A percentile compares a stretch with the other conserved stretches of the same genome.
Evolutionary conservation across 495 filamentous ascomycete species (phyloP).

Genomic region (Endocarpon pusillum): DNA sequence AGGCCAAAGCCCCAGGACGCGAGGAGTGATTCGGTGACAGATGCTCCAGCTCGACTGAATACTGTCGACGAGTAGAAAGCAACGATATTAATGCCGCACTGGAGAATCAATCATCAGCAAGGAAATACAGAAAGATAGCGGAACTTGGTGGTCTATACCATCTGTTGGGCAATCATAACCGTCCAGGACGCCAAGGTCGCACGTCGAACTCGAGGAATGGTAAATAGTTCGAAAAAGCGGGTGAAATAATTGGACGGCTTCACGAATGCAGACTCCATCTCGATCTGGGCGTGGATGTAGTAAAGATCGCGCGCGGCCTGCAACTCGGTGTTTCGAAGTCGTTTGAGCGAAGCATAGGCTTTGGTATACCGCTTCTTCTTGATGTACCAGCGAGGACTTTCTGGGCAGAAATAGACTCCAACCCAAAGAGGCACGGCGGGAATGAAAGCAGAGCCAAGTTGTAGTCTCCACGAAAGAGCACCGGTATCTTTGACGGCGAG

Average conservation of each 20-base stretch:
- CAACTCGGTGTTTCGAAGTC: slow-evolving; percentile 40
- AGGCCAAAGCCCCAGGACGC: slow-evolving; percentile 40
- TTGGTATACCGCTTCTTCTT: slow-evolving; percentile 36
- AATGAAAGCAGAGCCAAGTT: slow-evolving; percentile 50
- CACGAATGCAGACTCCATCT: slow-evolving; percentile 31
- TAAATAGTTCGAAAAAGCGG: slow-evolving; percentile 47
- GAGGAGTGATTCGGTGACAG: slow-evolving; percentile 25
- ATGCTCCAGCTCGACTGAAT: slow-evolving; percentile 37
- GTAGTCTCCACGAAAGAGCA: slow-evolving; percentile 41
- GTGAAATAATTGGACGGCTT: slow-evolving; percentile 33
- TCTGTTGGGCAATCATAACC: slow-evolving; percentile 54
- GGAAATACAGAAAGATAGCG: too few species aligned
- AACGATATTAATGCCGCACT: slow-evolving; percentile 40
- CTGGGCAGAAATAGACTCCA: slow-evolving; percentile 47
- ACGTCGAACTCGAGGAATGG: slow-evolving; percentile 48
- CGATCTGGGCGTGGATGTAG: slow-evolving; percentile 44
- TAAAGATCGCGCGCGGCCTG: slow-evolving; percentile 52
- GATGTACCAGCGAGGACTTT: slow-evolving; percentile 55
- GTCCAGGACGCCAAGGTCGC: slow-evolving; percentile 45
- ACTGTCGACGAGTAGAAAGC: slow-evolving; percentile 55
- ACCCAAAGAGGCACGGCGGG: slow-evolving; percentile 48
- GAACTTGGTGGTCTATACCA: too few species aligned
- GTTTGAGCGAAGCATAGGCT: slow-evolving; percentile 41
- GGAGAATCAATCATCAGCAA: too few species aligned
- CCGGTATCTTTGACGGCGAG: slow-evolving; percentile 38